Conservation (phyloP, 306 rosid genomes). For the Trifolium fragiferum region DNA sequence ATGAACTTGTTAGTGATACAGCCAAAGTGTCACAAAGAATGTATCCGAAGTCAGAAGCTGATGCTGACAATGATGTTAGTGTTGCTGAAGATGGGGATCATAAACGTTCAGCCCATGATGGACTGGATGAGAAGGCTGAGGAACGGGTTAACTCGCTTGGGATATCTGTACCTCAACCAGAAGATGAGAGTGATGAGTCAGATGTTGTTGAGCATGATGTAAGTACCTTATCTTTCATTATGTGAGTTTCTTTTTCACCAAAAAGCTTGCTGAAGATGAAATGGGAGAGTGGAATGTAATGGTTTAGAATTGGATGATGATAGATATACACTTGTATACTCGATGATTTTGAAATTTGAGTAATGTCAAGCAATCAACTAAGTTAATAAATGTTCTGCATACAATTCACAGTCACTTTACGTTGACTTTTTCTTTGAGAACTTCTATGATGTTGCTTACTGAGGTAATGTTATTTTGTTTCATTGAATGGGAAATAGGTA, state of each 20-base stretch:
- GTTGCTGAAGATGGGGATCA: slow-evolving; percentile 45
- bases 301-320: slow-evolving; percentile 25
- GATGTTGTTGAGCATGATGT: slow-evolving; percentile 83
- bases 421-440: slow-evolving; percentile 19
- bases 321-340: neutral
- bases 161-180: slow-evolving; percentile 52
- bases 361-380: slow-evolving; percentile 9
- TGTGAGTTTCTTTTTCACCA: slow-evolving; percentile 9
- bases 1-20: slow-evolving; percentile 36
- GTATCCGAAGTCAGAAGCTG: slow-evolving; percentile 55
- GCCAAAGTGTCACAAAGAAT: slow-evolving; percentile 43
- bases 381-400: slow-evolving; percentile 24
- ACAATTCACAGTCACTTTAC: slow-evolving; percentile 2
- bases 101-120: slow-evolving; percentile 52
- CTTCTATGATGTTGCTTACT: slow-evolving; percentile 33
- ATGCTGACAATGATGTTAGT: slow-evolving; percentile 45
- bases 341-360: slow-evolving; percentile 18
- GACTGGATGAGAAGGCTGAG: slow-evolving; percentile 51
- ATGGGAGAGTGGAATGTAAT: slow-evolving; percentile 18
- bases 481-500: slow-evolving; percentile 59
- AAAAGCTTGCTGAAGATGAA: slow-evolving; percentile 28
- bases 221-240: slow-evolving; percentile 45
- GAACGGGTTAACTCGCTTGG: slow-evolving; percentile 49
- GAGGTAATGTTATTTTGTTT: neutral
- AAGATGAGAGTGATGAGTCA: slow-evolving; percentile 70